Conservation (phyloP, 176 grass and related monocot species). For the Rhynchospora pubera region DNA sequence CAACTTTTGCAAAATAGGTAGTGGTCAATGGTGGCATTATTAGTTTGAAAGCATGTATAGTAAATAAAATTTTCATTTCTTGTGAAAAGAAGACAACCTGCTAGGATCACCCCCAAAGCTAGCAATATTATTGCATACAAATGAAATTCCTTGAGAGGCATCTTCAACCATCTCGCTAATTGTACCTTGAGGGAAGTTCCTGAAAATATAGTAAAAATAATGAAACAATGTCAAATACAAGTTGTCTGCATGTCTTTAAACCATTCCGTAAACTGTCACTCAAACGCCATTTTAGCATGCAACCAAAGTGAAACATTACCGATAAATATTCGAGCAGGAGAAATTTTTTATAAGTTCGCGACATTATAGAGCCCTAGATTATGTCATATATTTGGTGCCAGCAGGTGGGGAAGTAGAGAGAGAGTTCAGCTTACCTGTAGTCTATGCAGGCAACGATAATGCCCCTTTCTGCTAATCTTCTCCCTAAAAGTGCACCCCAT, state of each 20-base stretch:
- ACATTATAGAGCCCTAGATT: not conserved
- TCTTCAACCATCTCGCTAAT: constrained; percentile 87
- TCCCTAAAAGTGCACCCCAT: constrained; percentile 93
- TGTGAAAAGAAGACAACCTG: constrained; percentile 42
- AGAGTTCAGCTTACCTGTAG: constrained; percentile 54
- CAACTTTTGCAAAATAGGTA: not conserved
- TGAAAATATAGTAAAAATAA: constrained; percentile 24
- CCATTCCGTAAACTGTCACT: not conserved
- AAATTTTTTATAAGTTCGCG: not conserved
- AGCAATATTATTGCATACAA: constrained; percentile 76
- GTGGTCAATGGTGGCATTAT: not conserved
- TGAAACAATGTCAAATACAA: not conserved
- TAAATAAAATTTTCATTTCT: not conserved
- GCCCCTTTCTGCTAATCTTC: constrained; percentile 89
- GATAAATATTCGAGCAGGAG: not conserved
- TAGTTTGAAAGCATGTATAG: not conserved
- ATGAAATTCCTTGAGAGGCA: constrained; percentile 70
- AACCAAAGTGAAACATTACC: not conserved
- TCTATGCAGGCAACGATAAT: constrained; percentile 91
- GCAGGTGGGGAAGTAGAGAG: not conserved
- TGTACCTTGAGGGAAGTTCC: constrained; percentile 97
- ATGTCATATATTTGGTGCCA: not conserved
- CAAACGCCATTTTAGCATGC: not conserved
- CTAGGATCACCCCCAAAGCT: constrained; percentile 81
- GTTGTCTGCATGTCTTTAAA: not conserved